Evolutionary conservation across 1,284 basidiomycete genomes (phyloP), one percentile per base, ranked within the genome.

Genomic region (Cerioporus squamosus): DNA sequence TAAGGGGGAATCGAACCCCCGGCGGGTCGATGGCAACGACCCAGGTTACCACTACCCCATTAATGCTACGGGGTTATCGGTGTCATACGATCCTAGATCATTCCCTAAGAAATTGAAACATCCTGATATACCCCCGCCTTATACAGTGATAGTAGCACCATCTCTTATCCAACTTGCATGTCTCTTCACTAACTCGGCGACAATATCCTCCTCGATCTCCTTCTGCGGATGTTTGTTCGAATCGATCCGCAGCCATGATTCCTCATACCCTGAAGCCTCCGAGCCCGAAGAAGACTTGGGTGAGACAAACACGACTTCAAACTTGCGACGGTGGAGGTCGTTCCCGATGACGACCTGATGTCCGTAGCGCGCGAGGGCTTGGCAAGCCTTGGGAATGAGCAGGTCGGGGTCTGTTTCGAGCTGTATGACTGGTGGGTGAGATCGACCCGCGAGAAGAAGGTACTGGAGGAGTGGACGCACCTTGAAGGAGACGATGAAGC

Each of bases 331-430:
- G 68, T 96, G 85, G 14, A 99, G 85, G 60, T 97, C 91, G 74
- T 99, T 99, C 24, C 94, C 97, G 66, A 99, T 95, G 49, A 99
- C 97, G 24, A 98, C 88, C 73, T 98, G 96, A 73, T 99, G 97
- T 0, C 96, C 95, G 72, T 99, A 99, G 22, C 95, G 85, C 62
- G 94, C 88, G 26, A 99, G 83, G 2, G 97, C 94, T 2, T 82
- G 85, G 24, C 87, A 84, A 0, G 97, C 91, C 79, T 99, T 99
- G 24, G 97, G 96, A 51, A 98, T 84, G 18, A 99, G 82, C 9
- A 99, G 79, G 1, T 78, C 51, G 17, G 78, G 78, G 67, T 99
- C 97, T 3, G 97, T 99, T 79, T 99, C 97, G 47, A 99, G 88
- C 95, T 98, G 69, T 2, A n/a, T 9, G 50, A 29, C 26, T 36